Conservation (phyloP, 1,284 basidiomycete species). For the Leccinum solheimii region DNA sequence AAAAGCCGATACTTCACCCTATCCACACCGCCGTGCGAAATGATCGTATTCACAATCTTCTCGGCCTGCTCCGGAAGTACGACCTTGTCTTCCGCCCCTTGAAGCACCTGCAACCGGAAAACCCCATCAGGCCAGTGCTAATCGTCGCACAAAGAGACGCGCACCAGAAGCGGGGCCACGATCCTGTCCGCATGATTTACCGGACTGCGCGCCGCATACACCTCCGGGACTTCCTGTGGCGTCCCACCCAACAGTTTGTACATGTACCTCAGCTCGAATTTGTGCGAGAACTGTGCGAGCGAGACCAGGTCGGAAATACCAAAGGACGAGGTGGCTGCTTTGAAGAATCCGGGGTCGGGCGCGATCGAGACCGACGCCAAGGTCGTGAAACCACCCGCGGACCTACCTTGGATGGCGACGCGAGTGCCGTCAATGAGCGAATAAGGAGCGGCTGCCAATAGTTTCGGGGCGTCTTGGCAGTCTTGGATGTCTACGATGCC, state of each 20-base stretch:
- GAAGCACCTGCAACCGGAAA: slow-evolving; percentile 41
- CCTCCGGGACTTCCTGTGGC: slow-evolving; percentile 23
- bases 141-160: not conserved
- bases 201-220: slow-evolving; percentile 31
- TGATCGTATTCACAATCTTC: slow-evolving; percentile 44
- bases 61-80: slow-evolving; percentile 56
- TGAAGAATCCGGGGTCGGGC: slow-evolving; percentile 37
- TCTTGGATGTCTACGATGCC: slow-evolving; percentile 34
- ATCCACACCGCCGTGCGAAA: slow-evolving; percentile 37
- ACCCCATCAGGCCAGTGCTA: not conserved
- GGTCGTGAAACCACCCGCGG: slow-evolving; percentile 63
- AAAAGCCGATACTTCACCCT: slow-evolving; percentile 49
- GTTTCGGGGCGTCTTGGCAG: slow-evolving; percentile 28
- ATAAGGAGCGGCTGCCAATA: slow-evolving; percentile 24
- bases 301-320: slow-evolving; percentile 56
- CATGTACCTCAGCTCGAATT: slow-evolving; percentile 62
- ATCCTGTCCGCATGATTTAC: slow-evolving; percentile 27
- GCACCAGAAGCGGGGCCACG: slow-evolving; percentile 25
- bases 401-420: slow-evolving; percentile 59
- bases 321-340: slow-evolving; percentile 41
- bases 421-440: slow-evolving; percentile 42
- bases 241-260: slow-evolving; percentile 59
- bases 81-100: slow-evolving; percentile 50
- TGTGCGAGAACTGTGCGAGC: slow-evolving; percentile 60
- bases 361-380: slow-evolving; percentile 47